A percentile compares a stretch with the other conserved stretches of the same genome.
Conservation (phyloP, 2,329 filamentous ascomycete species). For the Chalaropsis ovoidea region DNA sequence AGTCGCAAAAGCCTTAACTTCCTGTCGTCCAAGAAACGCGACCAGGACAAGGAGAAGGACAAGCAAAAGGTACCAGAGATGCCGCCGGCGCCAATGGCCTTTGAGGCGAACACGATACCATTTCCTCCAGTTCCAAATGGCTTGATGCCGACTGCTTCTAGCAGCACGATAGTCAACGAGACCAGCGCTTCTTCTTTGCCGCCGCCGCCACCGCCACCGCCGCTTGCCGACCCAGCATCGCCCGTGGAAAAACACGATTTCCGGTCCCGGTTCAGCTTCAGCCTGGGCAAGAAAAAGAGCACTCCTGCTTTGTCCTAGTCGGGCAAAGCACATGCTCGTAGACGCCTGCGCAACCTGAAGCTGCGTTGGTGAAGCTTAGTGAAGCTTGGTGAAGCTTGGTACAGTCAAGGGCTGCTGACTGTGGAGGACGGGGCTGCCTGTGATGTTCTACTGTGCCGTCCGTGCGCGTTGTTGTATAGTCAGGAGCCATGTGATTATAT, state of each 20-base stretch:
- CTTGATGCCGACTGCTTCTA: not conserved
- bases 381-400: not conserved
- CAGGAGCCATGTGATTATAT: not conserved
- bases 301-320: slow-evolving; percentile 32
- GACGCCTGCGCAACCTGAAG: slow-evolving; percentile 2
- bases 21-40: slow-evolving; percentile 44
- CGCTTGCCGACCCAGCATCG: slow-evolving; percentile 25
- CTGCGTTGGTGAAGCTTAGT: not conserved
- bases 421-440: not conserved
- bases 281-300: slow-evolving; percentile 56
- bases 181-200: not conserved
- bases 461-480: not conserved
- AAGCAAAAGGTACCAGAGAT: not conserved
- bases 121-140: not conserved
- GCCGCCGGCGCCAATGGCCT: slow-evolving; percentile 10
- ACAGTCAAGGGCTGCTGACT: not conserved
- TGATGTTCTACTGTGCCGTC: not conserved
- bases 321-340: slow-evolving; percentile 18
- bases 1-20: slow-evolving; percentile 65
- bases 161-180: not conserved
- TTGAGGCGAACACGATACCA: not conserved
- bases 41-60: slow-evolving; percentile 23
- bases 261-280: slow-evolving; percentile 51
- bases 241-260: slow-evolving; percentile 27
- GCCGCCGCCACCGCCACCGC: not conserved